Conservation (phyloP, 306 rosid genomes). For the Luffa aegyptiaca region DNA sequence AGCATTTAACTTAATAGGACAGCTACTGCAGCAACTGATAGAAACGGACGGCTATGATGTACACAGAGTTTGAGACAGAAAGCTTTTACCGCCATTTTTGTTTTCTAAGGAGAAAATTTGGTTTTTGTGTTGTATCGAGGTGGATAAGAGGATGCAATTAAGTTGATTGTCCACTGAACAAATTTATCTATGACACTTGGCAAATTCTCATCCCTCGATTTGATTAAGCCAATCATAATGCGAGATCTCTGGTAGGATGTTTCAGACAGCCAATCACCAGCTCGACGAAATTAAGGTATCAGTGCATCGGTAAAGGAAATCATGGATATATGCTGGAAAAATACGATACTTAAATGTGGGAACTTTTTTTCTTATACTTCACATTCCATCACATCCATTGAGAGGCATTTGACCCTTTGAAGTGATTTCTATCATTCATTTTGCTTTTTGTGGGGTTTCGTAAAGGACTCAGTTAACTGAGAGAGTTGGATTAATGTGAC, state of each 20-base stretch:
- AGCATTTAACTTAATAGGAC: constrained; percentile 36
- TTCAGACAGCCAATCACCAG: constrained; percentile 56
- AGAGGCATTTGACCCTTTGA: not conserved
- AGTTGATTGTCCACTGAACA: constrained; percentile 36
- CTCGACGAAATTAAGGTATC: constrained; percentile 96
- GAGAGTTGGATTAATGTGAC: constrained; percentile 9
- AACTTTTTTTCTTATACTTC: not conserved
- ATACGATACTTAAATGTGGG: not conserved
- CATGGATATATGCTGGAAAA: not conserved
- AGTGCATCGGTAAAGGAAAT: constrained; percentile 22
- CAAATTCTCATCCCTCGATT: constrained; percentile 7
- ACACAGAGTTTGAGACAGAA: constrained; percentile 30
- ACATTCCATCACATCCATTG: constrained; percentile 4
- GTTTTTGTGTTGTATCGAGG: not conserved
- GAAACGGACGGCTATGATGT: constrained; percentile 57
- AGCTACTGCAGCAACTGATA: constrained; percentile 19
- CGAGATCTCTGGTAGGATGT: constrained; percentile 49
- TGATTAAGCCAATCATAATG: constrained; percentile 56
- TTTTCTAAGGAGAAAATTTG: not conserved
- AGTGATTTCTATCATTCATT: constrained; percentile 6
- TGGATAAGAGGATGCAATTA: constrained; percentile 4
- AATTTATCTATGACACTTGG: constrained; percentile 5
- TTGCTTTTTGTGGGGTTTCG: constrained; percentile 6
- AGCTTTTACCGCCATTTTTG: constrained; percentile 8
- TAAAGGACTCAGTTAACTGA: not conserved